Conservation (phyloP, 495 filamentous ascomycete genomes). For the Penicillium pancosmium region DNA sequence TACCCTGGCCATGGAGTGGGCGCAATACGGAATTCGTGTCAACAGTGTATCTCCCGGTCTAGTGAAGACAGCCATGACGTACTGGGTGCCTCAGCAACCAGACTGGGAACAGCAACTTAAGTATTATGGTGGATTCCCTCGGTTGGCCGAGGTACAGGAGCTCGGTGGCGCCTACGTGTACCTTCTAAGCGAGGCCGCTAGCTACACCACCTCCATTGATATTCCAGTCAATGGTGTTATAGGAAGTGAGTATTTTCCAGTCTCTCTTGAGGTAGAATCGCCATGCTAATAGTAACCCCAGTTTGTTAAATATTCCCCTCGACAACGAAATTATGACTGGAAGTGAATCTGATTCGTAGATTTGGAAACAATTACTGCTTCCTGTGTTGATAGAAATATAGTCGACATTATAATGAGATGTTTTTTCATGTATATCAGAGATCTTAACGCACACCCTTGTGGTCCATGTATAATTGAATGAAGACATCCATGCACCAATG, state of each 20-base stretch:
- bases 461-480: too few species aligned
- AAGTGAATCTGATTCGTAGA: too few species aligned
- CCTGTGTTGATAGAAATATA: too few species aligned
- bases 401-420: too few species aligned
- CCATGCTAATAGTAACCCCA: conserved; percentile 8
- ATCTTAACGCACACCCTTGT: too few species aligned
- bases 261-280: neutral
- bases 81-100: conserved; percentile 39
- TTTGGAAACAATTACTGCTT: too few species aligned
- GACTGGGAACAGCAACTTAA: conserved; percentile 45
- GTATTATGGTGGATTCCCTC: conserved; percentile 47
- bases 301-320: conserved; percentile 17
- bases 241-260: conserved; percentile 25
- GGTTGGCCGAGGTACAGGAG: conserved; percentile 41
- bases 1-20: conserved; percentile 52
- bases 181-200: conserved; percentile 39
- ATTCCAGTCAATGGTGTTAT: conserved; percentile 39
- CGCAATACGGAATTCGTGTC: conserved; percentile 47
- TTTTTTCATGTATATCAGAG: too few species aligned
- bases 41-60: conserved; percentile 43
- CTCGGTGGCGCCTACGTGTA: conserved; percentile 46
- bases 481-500: too few species aligned
- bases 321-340: neutral
- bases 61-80: conserved; percentile 42
- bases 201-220: conserved; percentile 45